Base-by-base conservation (phyloP, 768 basidiomycete genomes). In the Leccinum variicolor region DNA sequence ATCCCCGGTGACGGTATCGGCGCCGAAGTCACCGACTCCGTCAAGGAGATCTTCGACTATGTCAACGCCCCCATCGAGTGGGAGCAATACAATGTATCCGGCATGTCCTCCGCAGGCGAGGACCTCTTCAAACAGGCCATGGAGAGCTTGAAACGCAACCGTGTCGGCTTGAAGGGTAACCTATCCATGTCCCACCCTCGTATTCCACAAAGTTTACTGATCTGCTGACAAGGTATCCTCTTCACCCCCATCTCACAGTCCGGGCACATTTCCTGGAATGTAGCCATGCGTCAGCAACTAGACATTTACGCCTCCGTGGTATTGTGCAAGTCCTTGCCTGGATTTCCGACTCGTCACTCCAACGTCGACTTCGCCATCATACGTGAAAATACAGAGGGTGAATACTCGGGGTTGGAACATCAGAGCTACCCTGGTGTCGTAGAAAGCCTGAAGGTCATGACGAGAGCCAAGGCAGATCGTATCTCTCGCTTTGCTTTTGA, bases 321-420 rank as follows among this genome's bases (percentile, higher is more conserved):
- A 53, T 83, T 98, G 53, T 98, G 96, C 87, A 98, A 98, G 77
- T 94, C 96, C 48, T 85, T 98, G 52, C 92, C 94, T 13, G 97
- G 97, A 53, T 86, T 93, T 77, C 90, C 95, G 45, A 98, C 97
- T 36, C 90, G 97, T 61, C 97, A 99, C 76, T 80, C 85, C 59
- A 91, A 96, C 70, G 97, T 99, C 70, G 96, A 99, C 77, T 97
- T 98, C 73, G 95, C 92, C 68, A 95, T 99, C 75, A 98, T 99
- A 70, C 94, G 97, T 76, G 97, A 99, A 76, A 99, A 99, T 79
- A 99, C 97, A 15, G 97, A 99, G 81, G 97, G 97, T 63, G 97
- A 99, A 79, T 99, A 99, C 78, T 97, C 95, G 62, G 97, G 97
- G 49, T 78, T 99, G 60, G 97, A 99, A 73, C 97, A 99, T 76